A percentile compares a stretch with the other conserved stretches of the same genome.
Conservation (phyloP, 2,329 filamentous ascomycete species). For the Chrysoporthe puriensis region DNA sequence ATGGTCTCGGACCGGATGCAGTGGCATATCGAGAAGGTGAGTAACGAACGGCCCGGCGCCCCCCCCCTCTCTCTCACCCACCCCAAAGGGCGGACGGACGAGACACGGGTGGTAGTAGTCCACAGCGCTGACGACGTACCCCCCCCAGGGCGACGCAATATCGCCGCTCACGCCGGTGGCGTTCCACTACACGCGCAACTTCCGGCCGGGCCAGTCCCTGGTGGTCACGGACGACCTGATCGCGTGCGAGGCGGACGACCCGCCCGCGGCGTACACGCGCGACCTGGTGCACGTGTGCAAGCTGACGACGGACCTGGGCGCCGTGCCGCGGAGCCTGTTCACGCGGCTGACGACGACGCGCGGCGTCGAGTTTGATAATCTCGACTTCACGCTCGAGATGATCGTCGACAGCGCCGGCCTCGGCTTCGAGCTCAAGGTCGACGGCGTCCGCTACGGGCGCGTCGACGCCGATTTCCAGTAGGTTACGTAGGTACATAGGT, state of each 20-base stretch:
- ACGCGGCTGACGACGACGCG: constrained; percentile 77
- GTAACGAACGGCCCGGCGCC: constrained; percentile 29
- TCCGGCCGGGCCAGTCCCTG: constrained; percentile 76
- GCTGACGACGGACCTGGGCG: constrained; percentile 77
- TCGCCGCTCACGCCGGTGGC: constrained; percentile 75
- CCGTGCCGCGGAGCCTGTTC: constrained; percentile 74
- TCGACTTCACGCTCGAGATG: constrained; percentile 84
- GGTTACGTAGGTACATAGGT: neutral
- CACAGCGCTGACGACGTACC: constrained; percentile 11
- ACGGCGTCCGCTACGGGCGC: constrained; percentile 75
- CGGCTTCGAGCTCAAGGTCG: constrained; percentile 78
- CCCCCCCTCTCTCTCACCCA: too few species aligned
- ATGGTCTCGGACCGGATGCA: constrained; percentile 85
- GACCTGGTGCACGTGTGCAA: constrained; percentile 76
- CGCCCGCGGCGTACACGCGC: constrained; percentile 61
- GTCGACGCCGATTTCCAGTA: constrained; percentile 80
- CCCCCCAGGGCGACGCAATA: constrained; percentile 76
- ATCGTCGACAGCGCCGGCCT: constrained; percentile 77
- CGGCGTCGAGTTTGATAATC: constrained; percentile 79
- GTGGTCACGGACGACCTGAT: constrained; percentile 81
- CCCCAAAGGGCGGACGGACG: too few species aligned
- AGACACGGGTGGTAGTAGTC: too few species aligned
- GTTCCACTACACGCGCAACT: constrained; percentile 86
- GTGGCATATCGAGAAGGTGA: constrained; percentile 80
- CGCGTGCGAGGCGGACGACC: constrained; percentile 71